Evolutionary conservation across 108 stramenopile genomes (phyloP), one percentile per base, ranked within the genome.

Genomic region (Cyclotella sp.): DNA sequence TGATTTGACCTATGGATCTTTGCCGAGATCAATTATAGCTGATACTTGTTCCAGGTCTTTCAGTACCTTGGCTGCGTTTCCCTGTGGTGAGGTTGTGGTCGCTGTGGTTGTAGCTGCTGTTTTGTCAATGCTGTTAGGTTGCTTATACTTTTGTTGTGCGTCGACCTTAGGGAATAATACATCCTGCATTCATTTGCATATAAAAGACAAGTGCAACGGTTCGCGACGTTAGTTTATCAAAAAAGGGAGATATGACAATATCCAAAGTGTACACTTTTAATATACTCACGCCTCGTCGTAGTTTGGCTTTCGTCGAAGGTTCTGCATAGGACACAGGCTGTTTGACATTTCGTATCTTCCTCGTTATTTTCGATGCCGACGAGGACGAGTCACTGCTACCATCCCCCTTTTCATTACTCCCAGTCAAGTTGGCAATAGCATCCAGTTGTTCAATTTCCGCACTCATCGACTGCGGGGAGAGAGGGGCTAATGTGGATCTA

Each of bases 381-480:
- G 58, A 19, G n/a, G 39, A 22, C 16, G 55, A 13, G 41, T 41
- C 63, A 65, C 21, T 30, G 44, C 47, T 47, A 30, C 61, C 63
- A 41, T 42, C 54, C 14, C 29, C 40, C 27, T 52, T 58, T 0
- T 70, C 51, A 15, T 60, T 43, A 62, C 22, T 18, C 6, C 34
- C 21, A 42, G 34, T 52, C 5, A 64, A 34, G 51, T 66, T 59
- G 52, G 76, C 78, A 52, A 81, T 76, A 16, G 84, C 84, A 59
- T 84, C 84, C 9, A 85, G 75, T 45, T 82, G 79, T 55, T 82
- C 70, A 41, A 85, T 75, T 53, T 85, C 84, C 0, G 71, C 85
- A 43, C 61, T 78, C 59, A 81, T 73, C 6, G 75, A 61, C 52
- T 63, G 72, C 11, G 70, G 74, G 26, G 63, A 62, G 43, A 65